Base-by-base conservation (phyloP, 202 grass and related monocot genomes). In the Setaria italica region DNA sequence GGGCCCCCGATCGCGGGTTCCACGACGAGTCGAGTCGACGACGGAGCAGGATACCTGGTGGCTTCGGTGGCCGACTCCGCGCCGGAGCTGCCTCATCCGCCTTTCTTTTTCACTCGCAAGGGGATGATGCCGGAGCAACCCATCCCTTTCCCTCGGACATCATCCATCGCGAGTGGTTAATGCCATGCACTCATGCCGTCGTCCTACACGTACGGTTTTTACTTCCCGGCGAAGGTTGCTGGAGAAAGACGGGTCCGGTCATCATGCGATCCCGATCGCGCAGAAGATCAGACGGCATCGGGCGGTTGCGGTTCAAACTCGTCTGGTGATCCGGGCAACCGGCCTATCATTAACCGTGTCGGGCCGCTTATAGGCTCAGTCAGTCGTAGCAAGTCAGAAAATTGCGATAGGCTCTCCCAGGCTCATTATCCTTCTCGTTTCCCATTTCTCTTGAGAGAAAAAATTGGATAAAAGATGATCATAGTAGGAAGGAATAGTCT, bases 11-110 rank as follows among this genome's bases (percentile, higher is more conserved):
- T 20, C 50, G 49, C 49, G 25, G 83, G n/a, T 20, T 72, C 43
- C 74, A 41, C 14, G 37, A 39, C 9, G 48, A 14, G 48, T 2
- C n/a, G 42, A 43, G 39, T 41, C 68, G 45, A 10, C 46, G 11
- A 9, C 9, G 9, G 46, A 9, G 0, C 10, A 10, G 70, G 25
- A 25, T 25, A 25, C 25, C 25, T 25, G 25, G 10, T 64, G 71
- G 82, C 83, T 73, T 83, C 50, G 75, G 80, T 88, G 89, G 89
- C 85, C 81, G 20, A 29, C 89, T 72, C 48, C n/a, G 64, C 82
- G 71, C 85, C 85, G 77, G 85, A 81, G 71, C 77, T 60, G 46
- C 82, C 89, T 88, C 76, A 67, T 91, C 76, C 76, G 25, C 20
- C 35, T 25, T 50, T 43, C 2, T 9, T 68, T n/a, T 47, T 42